Percentiles rank a stretch among this genome's conserved stretches.
Conservation (phyloP, 805 yeast species). For the Schwanniomyces yamadae region DNA sequence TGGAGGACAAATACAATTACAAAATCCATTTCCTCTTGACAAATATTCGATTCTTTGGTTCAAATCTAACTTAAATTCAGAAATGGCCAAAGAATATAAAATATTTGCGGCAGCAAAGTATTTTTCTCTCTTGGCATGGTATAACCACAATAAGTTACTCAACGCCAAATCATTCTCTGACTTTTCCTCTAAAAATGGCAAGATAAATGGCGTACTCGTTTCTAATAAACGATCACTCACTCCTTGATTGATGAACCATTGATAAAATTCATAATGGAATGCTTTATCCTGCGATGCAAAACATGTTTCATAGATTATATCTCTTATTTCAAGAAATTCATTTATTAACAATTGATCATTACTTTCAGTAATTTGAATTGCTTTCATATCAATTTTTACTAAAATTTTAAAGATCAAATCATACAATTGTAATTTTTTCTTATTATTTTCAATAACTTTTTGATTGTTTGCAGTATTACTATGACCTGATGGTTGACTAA, state of each 20-base stretch:
- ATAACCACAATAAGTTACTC: slow-evolving; percentile 85
- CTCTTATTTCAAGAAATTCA: slow-evolving; percentile 60
- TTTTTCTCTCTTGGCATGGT: slow-evolving; percentile 77
- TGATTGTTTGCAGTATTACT: slow-evolving; percentile 9
- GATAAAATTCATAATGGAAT: slow-evolving; percentile 91
- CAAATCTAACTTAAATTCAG: slow-evolving; percentile 67
- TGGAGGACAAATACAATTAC: slow-evolving; percentile 81
- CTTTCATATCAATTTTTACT: slow-evolving; percentile 65
- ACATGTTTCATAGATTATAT: slow-evolving; percentile 70
- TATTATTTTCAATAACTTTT: slow-evolving; percentile 14
- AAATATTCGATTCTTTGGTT: slow-evolving; percentile 80
- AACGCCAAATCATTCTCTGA: slow-evolving; percentile 63
- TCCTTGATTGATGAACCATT: slow-evolving; percentile 84
- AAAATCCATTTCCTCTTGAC: slow-evolving; percentile 90
- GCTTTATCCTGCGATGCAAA: slow-evolving; percentile 72
- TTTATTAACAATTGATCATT: slow-evolving; percentile 41
- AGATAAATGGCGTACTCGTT: slow-evolving; percentile 76
- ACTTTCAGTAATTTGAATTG: slow-evolving; percentile 43
- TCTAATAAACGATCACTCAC: slow-evolving; percentile 74
- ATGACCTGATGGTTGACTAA: slow-evolving; percentile 1
- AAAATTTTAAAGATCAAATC: slow-evolving; percentile 73
- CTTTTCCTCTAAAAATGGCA: slow-evolving; percentile 72
- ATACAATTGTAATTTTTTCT: slow-evolving; percentile 50
- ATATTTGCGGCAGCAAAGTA: slow-evolving; percentile 84
- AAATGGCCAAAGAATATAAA: slow-evolving; percentile 64